These are phyloP conservation scores for Porphyra umbilicalis DNA, from an alignment of 31 red algal genomes.

Conservation along the genomic window DNA sequence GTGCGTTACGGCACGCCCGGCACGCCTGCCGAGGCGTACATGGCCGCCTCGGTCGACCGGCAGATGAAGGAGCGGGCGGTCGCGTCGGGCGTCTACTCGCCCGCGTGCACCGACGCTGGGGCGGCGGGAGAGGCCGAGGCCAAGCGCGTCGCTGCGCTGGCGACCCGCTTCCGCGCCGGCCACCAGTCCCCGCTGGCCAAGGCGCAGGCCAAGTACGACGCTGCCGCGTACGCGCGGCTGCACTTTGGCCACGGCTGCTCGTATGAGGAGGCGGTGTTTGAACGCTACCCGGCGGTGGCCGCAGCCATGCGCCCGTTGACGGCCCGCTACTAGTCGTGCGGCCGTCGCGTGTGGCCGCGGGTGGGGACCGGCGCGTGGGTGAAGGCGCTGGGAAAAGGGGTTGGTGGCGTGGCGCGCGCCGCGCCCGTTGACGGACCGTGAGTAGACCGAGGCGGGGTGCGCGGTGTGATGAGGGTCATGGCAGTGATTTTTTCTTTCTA, in stretches of 20 bases:
- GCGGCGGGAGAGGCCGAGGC: constrained; percentile 21
- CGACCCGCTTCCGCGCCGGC: constrained; percentile 14
- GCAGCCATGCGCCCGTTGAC: constrained; percentile 23
- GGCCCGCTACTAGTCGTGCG: not conserved
- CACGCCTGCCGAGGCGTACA: constrained; percentile 12
- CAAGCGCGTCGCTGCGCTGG: constrained; percentile 22
- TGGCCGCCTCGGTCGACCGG: constrained; percentile 34
- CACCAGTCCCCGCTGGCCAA: constrained; percentile 8
- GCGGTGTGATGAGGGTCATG: too few relatives aligned
- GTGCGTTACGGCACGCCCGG: constrained; percentile 15
- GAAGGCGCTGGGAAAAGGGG: too few relatives aligned
- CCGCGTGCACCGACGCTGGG: constrained; percentile 12
- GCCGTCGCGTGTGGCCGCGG: too few relatives aligned
- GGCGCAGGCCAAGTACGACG: constrained; percentile 34
- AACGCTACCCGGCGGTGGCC: constrained; percentile 33
- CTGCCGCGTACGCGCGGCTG: constrained; percentile 20
- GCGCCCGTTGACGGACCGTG: too few relatives aligned
- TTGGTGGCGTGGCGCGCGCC: too few relatives aligned
- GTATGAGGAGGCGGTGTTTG: constrained; percentile 49
- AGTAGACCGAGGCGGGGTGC: too few relatives aligned
- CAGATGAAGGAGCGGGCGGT: constrained; percentile 32
- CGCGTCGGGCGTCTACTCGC: constrained; percentile 24
- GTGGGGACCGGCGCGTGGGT: too few relatives aligned
- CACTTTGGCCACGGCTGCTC: constrained; percentile 24
- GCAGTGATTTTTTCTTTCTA: too few relatives aligned